Evolutionary conservation across 1,139 yeast species (phyloP).

Genomic region (Kluyveromyces sp.): DNA sequence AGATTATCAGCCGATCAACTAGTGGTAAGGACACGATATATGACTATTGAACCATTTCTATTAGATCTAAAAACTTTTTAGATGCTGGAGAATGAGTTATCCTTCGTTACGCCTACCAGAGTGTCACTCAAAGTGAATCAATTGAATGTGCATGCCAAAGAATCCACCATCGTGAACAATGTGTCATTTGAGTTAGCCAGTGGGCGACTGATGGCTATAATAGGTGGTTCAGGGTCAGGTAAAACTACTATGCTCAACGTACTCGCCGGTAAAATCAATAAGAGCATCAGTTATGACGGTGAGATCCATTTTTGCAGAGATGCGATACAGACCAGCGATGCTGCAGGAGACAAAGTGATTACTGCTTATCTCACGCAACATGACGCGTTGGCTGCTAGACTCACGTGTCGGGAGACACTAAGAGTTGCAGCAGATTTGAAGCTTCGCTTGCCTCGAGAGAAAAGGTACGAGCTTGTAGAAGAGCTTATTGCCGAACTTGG

Average conservation of each 20-base stretch:
- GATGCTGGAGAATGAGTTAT: constrained; percentile 21
- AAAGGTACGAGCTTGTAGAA: constrained; percentile 46
- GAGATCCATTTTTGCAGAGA: constrained; percentile 1
- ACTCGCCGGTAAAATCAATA: constrained; percentile 42
- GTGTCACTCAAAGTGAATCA: constrained; percentile 23
- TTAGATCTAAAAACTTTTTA: not conserved
- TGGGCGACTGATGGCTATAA: constrained; percentile 29
- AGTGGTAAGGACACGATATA: not conserved
- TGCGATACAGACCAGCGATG: not conserved
- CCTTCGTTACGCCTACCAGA: constrained; percentile 20
- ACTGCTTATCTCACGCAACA: constrained; percentile 71
- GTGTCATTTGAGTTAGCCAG: constrained; percentile 24
- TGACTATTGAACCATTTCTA: not conserved
- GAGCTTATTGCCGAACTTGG: constrained; percentile 56
- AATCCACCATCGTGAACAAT: constrained; percentile 19
- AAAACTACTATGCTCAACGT: constrained; percentile 75
- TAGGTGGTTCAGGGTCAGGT: constrained; percentile 61
- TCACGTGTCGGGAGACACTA: constrained; percentile 67
- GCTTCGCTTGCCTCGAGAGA: constrained; percentile 39
- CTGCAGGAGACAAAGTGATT: constrained; percentile 9
- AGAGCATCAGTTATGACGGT: constrained; percentile 7
- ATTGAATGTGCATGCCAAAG: constrained; percentile 23
- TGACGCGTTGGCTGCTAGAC: constrained; percentile 62
- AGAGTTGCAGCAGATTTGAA: constrained; percentile 65
- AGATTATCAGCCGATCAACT: no score